These are phyloP conservation scores for Penicillium mononematosum DNA, from an alignment of 495 filamentous ascomycete species.

Conservation along the genomic window DNA sequence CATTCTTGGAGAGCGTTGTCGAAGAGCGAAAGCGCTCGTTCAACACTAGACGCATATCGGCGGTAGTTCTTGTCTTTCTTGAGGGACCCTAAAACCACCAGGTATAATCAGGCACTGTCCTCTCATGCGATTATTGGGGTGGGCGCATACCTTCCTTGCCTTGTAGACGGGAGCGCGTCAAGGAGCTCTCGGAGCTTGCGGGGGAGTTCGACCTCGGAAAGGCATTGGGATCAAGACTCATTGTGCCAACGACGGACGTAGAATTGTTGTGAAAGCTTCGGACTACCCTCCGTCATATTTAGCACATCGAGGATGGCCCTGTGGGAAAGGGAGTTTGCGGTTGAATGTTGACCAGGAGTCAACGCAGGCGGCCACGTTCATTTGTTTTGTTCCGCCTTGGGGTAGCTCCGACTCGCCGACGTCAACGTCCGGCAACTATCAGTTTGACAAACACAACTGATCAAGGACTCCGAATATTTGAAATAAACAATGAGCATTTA, in stretches of 20 bases:
- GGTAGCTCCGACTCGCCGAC: slow-evolving; percentile 23
- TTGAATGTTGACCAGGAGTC: slow-evolving; percentile 24
- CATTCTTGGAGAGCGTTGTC: slow-evolving; percentile 95
- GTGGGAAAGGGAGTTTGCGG: slow-evolving; percentile 15
- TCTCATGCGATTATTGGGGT: neutral
- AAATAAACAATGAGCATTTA: slow-evolving; percentile 18
- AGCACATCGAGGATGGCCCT: slow-evolving; percentile 25
- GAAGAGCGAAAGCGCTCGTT: slow-evolving; percentile 84
- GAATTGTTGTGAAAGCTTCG: slow-evolving; percentile 24
- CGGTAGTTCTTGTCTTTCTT: slow-evolving; percentile 90
- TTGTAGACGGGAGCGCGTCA: slow-evolving; percentile 58
- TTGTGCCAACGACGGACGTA: slow-evolving; percentile 44
- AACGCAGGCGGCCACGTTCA: slow-evolving; percentile 33
- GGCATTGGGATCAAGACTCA: slow-evolving; percentile 69
- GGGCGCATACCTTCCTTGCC: slow-evolving; percentile 49
- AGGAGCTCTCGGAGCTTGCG: slow-evolving; percentile 72
- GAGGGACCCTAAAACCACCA: slow-evolving; percentile 52
- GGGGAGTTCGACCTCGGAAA: slow-evolving; percentile 69
- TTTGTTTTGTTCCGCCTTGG: slow-evolving; percentile 33
- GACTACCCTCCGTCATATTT: slow-evolving; percentile 42
- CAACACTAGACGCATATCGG: slow-evolving; percentile 84
- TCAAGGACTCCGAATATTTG: neutral
- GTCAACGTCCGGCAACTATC: slow-evolving; percentile 18
- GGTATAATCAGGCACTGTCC: slow-evolving; percentile 6
- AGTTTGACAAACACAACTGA: neutral